These are phyloP conservation scores for Citrus mangshanensis DNA, from an alignment of 345 rosid genomes.

Conservation along the genomic window DNA sequence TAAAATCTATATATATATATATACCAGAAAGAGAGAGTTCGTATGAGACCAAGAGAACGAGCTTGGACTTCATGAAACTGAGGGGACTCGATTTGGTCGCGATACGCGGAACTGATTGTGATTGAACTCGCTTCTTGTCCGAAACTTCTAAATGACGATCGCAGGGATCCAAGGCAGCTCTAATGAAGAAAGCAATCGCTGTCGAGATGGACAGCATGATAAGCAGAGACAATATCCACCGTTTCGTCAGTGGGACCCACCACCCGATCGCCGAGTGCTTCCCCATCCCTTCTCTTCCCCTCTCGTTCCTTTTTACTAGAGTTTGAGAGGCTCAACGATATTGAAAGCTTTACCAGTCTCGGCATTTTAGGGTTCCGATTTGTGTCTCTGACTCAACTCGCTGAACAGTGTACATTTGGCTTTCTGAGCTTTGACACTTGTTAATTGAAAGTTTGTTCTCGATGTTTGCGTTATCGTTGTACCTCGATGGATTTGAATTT, in stretches of 20 bases:
- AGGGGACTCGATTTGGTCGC: slow-evolving; percentile 33
- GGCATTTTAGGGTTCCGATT: slow-evolving; percentile 23
- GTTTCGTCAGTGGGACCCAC: slow-evolving; percentile 36
- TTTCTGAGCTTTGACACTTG: slow-evolving; percentile 1
- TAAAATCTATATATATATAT: not conserved
- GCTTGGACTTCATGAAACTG: slow-evolving; percentile 47
- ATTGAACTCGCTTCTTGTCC: not conserved
- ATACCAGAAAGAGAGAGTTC: slow-evolving; percentile 46
- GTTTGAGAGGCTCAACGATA: not conserved
- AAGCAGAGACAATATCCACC: slow-evolving; percentile 31
- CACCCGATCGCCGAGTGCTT: slow-evolving; percentile 29
- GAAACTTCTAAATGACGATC: slow-evolving; percentile 24
- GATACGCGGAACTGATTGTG: not conserved
- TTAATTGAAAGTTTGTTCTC: not conserved
- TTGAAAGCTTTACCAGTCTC: not conserved
- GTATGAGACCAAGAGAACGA: slow-evolving; percentile 43
- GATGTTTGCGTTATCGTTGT: no score
- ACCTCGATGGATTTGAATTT: no score
- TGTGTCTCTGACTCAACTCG: not conserved
- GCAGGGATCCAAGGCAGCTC: slow-evolving; percentile 40
- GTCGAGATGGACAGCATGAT: slow-evolving; percentile 43
- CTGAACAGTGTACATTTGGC: slow-evolving; percentile 21
- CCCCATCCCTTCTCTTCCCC: slow-evolving; percentile 27
- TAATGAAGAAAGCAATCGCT: slow-evolving; percentile 31
- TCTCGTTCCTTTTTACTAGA: not conserved